phyloP scores from a whole-genome alignment of 176 grass and related monocot species.

The Canna indica region DNA sequence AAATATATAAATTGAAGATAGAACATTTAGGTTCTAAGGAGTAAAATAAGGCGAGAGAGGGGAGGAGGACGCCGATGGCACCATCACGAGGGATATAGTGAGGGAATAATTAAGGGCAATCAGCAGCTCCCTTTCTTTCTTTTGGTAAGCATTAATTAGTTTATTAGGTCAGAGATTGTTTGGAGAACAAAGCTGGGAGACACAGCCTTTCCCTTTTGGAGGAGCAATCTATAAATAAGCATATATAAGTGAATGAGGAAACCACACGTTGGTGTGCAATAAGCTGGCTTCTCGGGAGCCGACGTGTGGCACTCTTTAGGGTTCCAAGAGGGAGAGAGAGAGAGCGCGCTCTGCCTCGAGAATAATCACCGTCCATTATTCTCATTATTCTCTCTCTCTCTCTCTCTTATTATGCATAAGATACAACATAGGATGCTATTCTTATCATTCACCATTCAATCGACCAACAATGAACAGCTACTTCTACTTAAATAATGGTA shows the following conservation, averaged over 20 bases:
- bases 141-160: too few species aligned
- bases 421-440: neutral
- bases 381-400: neutral
- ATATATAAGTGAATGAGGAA: neutral
- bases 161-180: too few species aligned
- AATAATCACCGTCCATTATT: neutral
- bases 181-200: neutral
- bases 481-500: too few species aligned
- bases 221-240: neutral
- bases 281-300: conserved; percentile 13
- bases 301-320: neutral
- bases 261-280: conserved; percentile 14
- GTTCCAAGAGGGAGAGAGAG: neutral
- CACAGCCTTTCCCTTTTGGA: neutral
- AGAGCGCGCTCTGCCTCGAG: neutral
- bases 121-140: too few species aligned
- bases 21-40: too few species aligned
- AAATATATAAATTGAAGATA: too few species aligned
- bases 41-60: neutral
- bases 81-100: too few species aligned
- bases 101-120: too few species aligned
- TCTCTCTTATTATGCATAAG: neutral
- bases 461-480: too few species aligned
- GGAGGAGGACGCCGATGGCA: too few species aligned
- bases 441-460: neutral